Evolutionary conservation across 768 basidiomycete species (phyloP).

Genomic region (Kondoa subrosea): DNA sequence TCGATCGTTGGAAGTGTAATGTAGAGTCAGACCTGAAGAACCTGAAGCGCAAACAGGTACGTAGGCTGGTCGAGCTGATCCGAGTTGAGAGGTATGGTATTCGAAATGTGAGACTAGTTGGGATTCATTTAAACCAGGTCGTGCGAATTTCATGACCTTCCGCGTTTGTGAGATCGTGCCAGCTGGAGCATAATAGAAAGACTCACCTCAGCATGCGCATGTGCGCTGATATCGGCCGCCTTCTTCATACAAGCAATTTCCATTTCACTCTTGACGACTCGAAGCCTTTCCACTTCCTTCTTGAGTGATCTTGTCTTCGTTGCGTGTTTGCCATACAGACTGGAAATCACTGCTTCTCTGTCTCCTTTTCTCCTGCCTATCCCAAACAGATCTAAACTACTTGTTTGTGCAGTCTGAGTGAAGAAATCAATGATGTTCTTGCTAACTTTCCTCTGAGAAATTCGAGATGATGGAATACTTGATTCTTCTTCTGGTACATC

Average conservation of each 20-base stretch:
- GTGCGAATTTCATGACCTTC: conserved; percentile 21
- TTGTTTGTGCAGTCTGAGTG: conserved; percentile 34
- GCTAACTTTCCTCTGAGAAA: conserved; percentile 26
- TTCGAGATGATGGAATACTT: conserved; percentile 15
- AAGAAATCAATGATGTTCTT: conserved; percentile 36
- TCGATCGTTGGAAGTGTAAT: conserved; percentile 85
- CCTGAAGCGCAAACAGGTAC: conserved; percentile 95
- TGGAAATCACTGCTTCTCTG: conserved; percentile 41
- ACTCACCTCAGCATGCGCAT: conserved; percentile 64
- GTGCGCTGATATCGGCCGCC: conserved; percentile 74
- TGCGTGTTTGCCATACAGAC: conserved; percentile 37
- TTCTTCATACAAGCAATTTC: conserved; percentile 64
- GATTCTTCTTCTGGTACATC: conserved; percentile 34
- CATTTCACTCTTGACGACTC: conserved; percentile 58
- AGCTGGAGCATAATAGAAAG: neutral
- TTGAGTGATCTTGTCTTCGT: conserved; percentile 43
- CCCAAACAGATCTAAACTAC: conserved; percentile 31
- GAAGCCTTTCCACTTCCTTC: conserved; percentile 51
- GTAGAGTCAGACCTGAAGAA: conserved; percentile 74
- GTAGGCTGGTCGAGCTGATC: conserved; percentile 55
- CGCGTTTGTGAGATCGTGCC: neutral
- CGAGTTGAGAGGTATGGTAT: conserved; percentile 60
- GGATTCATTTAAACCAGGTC: conserved; percentile 43
- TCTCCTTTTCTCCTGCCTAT: conserved; percentile 33
- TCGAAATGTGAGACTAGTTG: conserved; percentile 69